Conservation (phyloP, 768 basidiomycete species). For the Obba rivulosa region DNA sequence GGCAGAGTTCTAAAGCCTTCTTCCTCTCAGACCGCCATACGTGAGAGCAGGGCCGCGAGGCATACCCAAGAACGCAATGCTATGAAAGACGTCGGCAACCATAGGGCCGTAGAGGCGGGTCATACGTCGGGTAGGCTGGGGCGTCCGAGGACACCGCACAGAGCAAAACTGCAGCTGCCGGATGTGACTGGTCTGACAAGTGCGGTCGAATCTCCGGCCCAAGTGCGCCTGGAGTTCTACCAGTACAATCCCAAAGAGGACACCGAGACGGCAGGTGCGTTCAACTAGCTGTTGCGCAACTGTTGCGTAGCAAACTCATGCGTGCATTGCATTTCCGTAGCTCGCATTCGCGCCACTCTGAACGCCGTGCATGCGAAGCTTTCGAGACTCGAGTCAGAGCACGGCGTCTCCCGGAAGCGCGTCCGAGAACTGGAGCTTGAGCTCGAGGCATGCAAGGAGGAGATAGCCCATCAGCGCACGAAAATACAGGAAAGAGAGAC, state of each 20-base stretch:
- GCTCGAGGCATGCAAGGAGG: conserved; percentile 77
- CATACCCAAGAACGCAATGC: conserved; percentile 27
- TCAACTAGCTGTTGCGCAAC: not conserved
- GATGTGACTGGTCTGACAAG: conserved; percentile 83
- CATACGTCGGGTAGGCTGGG: not conserved
- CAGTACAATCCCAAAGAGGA: conserved; percentile 38
- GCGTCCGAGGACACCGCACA: conserved; percentile 15
- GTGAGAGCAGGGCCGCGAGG: conserved; percentile 2
- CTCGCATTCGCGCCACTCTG: conserved; percentile 56
- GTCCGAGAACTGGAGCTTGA: conserved; percentile 87
- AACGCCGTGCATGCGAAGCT: conserved; percentile 63
- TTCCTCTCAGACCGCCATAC: conserved; percentile 13
- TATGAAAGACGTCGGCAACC: conserved; percentile 31
- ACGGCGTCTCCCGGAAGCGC: conserved; percentile 71
- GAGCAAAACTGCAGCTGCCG: conserved; percentile 49
- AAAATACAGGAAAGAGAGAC: conserved; percentile 55
- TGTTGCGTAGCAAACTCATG: not conserved
- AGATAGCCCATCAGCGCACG: conserved; percentile 67
- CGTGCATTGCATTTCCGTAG: conserved; percentile 27
- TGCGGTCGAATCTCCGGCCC: conserved; percentile 71
- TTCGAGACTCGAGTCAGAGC: conserved; percentile 73
- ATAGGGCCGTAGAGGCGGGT: not conserved
- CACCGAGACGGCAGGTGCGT: conserved; percentile 61
- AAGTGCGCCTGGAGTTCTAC: conserved; percentile 48
- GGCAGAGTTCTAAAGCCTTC: not conserved